A percentile compares a stretch with the other conserved stretches of the same genome.
phyloP scores from a whole-genome alignment of 73 alveolate genomes.

The Paramecium sonneborni region DNA sequence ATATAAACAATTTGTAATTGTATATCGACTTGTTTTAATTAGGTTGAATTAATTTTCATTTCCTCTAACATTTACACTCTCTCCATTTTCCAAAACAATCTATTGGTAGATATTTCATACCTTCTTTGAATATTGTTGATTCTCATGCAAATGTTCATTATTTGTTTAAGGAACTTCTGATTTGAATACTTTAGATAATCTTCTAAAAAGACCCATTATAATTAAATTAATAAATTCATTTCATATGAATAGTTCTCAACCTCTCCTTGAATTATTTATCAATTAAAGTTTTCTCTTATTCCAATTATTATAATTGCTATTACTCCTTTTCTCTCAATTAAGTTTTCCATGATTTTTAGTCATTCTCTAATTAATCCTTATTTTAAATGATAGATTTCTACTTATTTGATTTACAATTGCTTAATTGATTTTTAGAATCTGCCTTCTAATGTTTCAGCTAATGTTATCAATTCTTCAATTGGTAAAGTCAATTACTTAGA shows the following conservation, averaged over 20 bases:
- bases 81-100: conserved; percentile 52
- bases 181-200: background rate
- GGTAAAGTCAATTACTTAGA: background rate
- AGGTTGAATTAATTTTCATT: background rate
- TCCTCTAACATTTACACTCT: conserved; percentile 31
- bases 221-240: conserved; percentile 4
- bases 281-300: background rate
- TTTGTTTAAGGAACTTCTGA: background rate
- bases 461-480: background rate
- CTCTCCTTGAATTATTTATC: background rate
- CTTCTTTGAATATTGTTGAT: background rate
- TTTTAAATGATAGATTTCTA: background rate
- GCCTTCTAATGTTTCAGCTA: background rate
- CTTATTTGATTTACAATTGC: background rate
- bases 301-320: background rate
- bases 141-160: conserved; percentile 38
- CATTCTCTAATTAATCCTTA: background rate
- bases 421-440: background rate
- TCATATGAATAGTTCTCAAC: background rate
- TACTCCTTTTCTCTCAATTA: background rate
- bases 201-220: background rate
- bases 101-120: background rate
- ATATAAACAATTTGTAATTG: background rate
- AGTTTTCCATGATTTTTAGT: background rate
- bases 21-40: background rate